Base-by-base conservation (phyloP, 768 basidiomycete genomes). In the Psilocybe sp. region DNA sequence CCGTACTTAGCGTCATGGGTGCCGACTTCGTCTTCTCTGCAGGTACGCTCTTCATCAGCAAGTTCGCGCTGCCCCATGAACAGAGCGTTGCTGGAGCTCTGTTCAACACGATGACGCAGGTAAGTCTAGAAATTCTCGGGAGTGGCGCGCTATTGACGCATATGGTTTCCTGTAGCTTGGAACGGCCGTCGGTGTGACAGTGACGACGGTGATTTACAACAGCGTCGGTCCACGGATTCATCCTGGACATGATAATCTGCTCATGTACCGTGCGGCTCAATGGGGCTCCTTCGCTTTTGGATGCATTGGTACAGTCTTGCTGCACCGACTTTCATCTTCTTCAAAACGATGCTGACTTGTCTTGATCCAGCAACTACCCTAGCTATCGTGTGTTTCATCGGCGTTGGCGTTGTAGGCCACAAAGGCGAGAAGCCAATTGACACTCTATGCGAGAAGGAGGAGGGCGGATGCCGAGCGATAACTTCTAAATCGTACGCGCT, bases 31-130 rank as follows among this genome's bases (percentile, higher is more conserved):
- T 87, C 2, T 91, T 82, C 58, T 70, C 89, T 0, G 69, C 81
- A 0, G 90, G 89, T 2, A 86, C 85, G 5, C 67, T 92, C 13
- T 92, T 86, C 57, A 78, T 89, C 38, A 85, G 88, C 3, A 85
- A 84, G 58, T 73, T 85, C 9, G 75, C 81, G 1, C 63, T 76
- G 1, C 81, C 81, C 3, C 74, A 85, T 47, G 89, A 92, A 57
- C 89, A 92, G 64, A 84, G 82, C 64, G 71, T 91, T 4, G 81
- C 84, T 5, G 89, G 87, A 2, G 89, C 81, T 10, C 51, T 90
- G 15, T 90, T 91, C 65, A 85, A 87, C 60, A 89, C 89, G 1
- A 82, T 92, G 78, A 84, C 79, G 5, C 85, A 87, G 71, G 84
- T 82, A 50, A 49, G 67, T 58, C 14, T 0, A 14, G 15, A 39